Evolutionary conservation across 2,329 filamentous ascomycete genomes (phyloP).

Genomic region (Aspergillus jensenii): DNA sequence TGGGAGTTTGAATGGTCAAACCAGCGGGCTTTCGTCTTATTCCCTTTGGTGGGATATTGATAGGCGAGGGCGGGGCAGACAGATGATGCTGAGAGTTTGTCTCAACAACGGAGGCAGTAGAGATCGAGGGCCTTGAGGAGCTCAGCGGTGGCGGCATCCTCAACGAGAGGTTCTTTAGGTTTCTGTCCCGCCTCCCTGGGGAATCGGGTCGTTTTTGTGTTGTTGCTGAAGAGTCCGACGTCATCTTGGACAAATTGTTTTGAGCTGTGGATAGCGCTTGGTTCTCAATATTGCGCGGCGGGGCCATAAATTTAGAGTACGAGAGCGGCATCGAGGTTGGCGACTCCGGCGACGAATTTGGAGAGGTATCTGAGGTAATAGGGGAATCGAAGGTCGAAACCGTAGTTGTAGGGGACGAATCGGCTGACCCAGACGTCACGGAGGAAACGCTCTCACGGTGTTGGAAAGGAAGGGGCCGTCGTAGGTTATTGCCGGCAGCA

Average conservation of each 20-base stretch:
- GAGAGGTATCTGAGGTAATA: slow-evolving; percentile 83
- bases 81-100: slow-evolving; percentile 37
- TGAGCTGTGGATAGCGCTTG: slow-evolving; percentile 24
- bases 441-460: slow-evolving; percentile 47
- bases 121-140: slow-evolving; percentile 45
- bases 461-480: slow-evolving; percentile 31
- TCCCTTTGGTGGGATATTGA: slow-evolving; percentile 56
- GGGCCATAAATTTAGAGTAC: slow-evolving; percentile 41
- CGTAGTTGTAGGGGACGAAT: slow-evolving; percentile 93
- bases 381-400: slow-evolving; percentile 91
- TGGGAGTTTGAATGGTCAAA: slow-evolving; percentile 59
- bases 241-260: slow-evolving; percentile 28
- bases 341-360: slow-evolving; percentile 89
- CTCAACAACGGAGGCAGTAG: slow-evolving; percentile 51
- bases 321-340: slow-evolving; percentile 67
- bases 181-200: slow-evolving; percentile 49
- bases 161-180: slow-evolving; percentile 64
- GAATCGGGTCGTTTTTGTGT: slow-evolving; percentile 42
- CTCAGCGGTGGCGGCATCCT: slow-evolving; percentile 54
- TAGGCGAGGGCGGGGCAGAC: slow-evolving; percentile 57
- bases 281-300: slow-evolving; percentile 26
- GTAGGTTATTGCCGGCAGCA: slow-evolving; percentile 26
- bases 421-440: slow-evolving; percentile 72
- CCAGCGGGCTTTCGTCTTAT: slow-evolving; percentile 58
- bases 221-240: slow-evolving; percentile 29